Percentiles rank a stretch among this genome's conserved stretches.
Evolutionary conservation across 2,329 filamentous ascomycete species (phyloP).

Genomic region (Pseudogymnoascus sp.): DNA sequence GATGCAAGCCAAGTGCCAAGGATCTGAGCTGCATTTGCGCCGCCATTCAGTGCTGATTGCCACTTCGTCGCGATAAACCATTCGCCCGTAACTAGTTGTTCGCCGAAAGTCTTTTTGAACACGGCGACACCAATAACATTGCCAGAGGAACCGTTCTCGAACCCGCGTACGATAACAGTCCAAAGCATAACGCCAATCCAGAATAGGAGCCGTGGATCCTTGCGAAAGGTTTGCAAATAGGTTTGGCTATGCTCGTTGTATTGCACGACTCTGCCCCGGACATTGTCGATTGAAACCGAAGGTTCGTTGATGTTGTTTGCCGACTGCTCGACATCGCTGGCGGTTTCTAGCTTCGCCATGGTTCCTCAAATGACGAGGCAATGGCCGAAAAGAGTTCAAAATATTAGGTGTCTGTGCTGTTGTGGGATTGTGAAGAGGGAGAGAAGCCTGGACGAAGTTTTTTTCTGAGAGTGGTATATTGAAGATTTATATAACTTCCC

Average conservation of each 20-base stretch:
- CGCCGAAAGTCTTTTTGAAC: constrained; percentile 37
- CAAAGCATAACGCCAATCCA: constrained; percentile 19
- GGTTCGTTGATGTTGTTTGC: not conserved
- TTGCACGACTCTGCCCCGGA: not conserved
- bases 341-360: not conserved
- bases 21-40: constrained; percentile 31
- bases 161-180: constrained; percentile 32
- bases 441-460: not conserved
- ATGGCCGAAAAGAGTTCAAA: not conserved
- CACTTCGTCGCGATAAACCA: constrained; percentile 35
- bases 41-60: constrained; percentile 37
- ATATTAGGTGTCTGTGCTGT: not conserved
- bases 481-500: not conserved
- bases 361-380: not conserved
- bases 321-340: not conserved
- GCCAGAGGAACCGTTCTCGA: constrained; percentile 35
- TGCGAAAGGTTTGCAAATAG: not conserved
- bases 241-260: not conserved
- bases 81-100: constrained; percentile 25
- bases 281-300: not conserved
- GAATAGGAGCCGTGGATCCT: not conserved
- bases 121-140: constrained; percentile 36
- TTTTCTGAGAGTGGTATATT: not conserved
- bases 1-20: constrained; percentile 14
- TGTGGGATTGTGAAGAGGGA: not conserved